Base-by-base conservation (phyloP, 2,329 filamentous ascomycete species). In the Leptographium procerum region DNA sequence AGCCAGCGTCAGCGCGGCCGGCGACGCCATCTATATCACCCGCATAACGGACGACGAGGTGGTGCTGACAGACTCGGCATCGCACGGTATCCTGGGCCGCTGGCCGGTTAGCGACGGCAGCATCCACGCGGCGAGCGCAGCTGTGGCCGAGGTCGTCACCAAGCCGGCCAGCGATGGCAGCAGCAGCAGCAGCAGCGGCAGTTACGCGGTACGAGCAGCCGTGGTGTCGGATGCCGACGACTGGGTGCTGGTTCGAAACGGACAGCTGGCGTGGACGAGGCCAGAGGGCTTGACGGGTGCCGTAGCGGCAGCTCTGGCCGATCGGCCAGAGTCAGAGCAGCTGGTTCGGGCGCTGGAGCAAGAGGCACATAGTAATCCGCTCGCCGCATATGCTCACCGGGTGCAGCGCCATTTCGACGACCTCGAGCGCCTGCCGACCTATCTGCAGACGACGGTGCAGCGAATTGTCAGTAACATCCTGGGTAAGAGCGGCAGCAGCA, bases 21-120 rank as follows among this genome's bases (percentile, higher is more conserved):
- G 86, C 60, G 84, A 87, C 24, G 91, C 94, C 66, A 86, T 96
- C 9, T 96, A 90, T 74, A 96, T 97, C 69, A 91, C 88, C 2
- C 84, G 91, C 60, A 78, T 94, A 61, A 91, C 89, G 0, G 76
- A 84, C 36, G 83, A 87, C 10, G 89, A 95, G 67, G 77, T 90
- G 2, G 77, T 81, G 33, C 77, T 96, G 29, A 79, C 89, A 7
- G 89, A 89, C 1, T 95, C 91, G 0, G 77, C 77, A 31, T 94
- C 89, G 1, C 83, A 91, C 64, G 84, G 80, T n/a, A 73, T 91
- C 45, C 76, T 96, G 34, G 87, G 84, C 16, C 82, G 84, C 57
- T 96, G 90, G 89, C 71, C 81, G 2, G 69, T 87, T 29, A 80
- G 77, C 84, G 1, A 65, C 89, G 2, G 84, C 91, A 64, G 87